Evolutionary conservation across 768 basidiomycete genomes (phyloP).

Genomic region (Lentinula sp.): DNA sequence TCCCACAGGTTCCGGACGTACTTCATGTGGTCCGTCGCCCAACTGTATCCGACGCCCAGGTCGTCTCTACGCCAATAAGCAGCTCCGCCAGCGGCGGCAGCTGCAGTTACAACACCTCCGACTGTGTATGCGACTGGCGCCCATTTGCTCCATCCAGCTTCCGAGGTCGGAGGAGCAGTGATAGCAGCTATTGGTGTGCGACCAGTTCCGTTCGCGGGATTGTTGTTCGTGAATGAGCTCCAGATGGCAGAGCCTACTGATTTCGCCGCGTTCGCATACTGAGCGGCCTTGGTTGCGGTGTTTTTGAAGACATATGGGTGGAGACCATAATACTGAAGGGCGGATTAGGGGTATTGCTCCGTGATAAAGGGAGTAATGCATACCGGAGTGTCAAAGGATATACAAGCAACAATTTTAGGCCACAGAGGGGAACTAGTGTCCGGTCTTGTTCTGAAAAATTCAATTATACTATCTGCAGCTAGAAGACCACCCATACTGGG

Average conservation of each 20-base stretch:
- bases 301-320: constrained; percentile 86
- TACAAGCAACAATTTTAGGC: constrained; percentile 81
- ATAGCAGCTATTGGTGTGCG: constrained; percentile 20
- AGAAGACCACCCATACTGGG: constrained; percentile 89
- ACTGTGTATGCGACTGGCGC: constrained; percentile 64
- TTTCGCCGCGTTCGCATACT: constrained; percentile 62
- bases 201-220: background rate
- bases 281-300: constrained; percentile 65
- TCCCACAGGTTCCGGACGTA: constrained; percentile 88
- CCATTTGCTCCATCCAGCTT: constrained; percentile 49
- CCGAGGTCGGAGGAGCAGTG: constrained; percentile 20
- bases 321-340: constrained; percentile 72
- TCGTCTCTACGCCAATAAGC: constrained; percentile 82
- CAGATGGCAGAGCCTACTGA: constrained; percentile 57
- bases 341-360: background rate
- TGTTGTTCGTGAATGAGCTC: constrained; percentile 41
- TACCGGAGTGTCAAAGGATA: constrained; percentile 91
- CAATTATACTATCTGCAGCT: constrained; percentile 75
- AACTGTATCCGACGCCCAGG: constrained; percentile 60
- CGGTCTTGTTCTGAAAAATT: constrained; percentile 62
- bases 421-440: constrained; percentile 67
- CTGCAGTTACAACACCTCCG: constrained; percentile 62
- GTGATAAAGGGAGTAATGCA: constrained; percentile 15
- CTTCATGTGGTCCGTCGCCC: constrained; percentile 85
- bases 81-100: constrained; percentile 79